A percentile compares a stretch with the other conserved stretches of the same genome.
Evolutionary conservation across 371 early-diverging fungal species (phyloP).

Genomic region (Rhizopus arrhizus): DNA sequence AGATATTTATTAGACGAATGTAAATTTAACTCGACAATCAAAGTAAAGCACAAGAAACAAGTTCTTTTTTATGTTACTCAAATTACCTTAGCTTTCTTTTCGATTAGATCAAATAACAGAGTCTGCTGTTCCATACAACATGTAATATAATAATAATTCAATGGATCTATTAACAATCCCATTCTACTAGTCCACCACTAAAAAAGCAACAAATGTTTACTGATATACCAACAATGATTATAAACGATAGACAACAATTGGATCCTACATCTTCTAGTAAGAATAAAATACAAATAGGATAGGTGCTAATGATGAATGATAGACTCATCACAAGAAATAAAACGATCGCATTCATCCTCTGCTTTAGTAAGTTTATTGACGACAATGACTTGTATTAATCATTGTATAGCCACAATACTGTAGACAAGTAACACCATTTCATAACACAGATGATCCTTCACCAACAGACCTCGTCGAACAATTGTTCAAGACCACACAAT

Average conservation of each 20-base stretch:
- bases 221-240: conserved; percentile 47
- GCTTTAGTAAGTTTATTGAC: conserved; percentile 26
- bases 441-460: conserved; percentile 31
- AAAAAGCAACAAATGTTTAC: conserved; percentile 43
- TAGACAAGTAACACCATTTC: conserved; percentile 27
- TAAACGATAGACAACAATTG: conserved; percentile 36
- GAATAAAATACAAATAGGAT: conserved; percentile 15
- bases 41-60: conserved; percentile 21
- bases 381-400: neutral
- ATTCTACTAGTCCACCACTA: conserved; percentile 35
- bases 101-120: conserved; percentile 36
- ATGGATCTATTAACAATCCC: neutral
- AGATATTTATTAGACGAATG: conserved; percentile 49
- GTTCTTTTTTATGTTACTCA: neutral
- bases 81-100: conserved; percentile 35
- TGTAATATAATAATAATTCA: conserved; percentile 26
- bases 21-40: conserved; percentile 54
- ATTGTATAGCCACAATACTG: conserved; percentile 26
- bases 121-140: conserved; percentile 22
- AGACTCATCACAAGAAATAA: conserved; percentile 16
- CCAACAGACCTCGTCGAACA: conserved; percentile 40
- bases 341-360: conserved; percentile 26
- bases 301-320: neutral
- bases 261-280: conserved; percentile 29
- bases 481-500: conserved; percentile 27